Percentiles rank a stretch among this genome's conserved stretches.
These are phyloP conservation scores for Rheum nobile DNA, from an alignment of 148 eudicot species.

Conservation along the genomic window DNA sequence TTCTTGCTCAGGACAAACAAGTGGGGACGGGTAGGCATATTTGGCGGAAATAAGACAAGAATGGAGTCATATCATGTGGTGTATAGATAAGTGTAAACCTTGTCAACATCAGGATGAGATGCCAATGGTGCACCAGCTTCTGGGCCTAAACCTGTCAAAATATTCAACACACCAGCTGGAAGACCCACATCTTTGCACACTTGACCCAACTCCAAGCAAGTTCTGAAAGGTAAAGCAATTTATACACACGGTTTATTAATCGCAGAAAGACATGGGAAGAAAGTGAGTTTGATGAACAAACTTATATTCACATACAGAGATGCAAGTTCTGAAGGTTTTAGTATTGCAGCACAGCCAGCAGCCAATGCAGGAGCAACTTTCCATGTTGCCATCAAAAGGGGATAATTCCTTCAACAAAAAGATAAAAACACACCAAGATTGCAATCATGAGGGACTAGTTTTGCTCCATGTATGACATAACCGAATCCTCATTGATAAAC, in stretches of 20 bases:
- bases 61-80: neutral
- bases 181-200: conserved; percentile 80
- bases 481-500: neutral
- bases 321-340: conserved; percentile 91
- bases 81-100: conserved; percentile 34
- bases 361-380: conserved; percentile 99
- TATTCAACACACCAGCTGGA: conserved; percentile 80
- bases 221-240: conserved; percentile 39
- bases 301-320: conserved; percentile 47
- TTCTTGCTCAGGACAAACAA: neutral
- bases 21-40: neutral
- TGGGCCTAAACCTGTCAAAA: conserved; percentile 81
- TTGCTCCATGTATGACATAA: neutral
- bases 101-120: conserved; percentile 90
- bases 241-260: neutral
- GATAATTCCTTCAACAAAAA: conserved; percentile 67
- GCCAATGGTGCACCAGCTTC: conserved; percentile 97
- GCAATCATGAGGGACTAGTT: neutral
- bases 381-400: conserved; percentile 95
- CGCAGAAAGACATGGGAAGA: neutral
- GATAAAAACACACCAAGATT: neutral
- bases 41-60: neutral
- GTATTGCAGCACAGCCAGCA: conserved; percentile 95
- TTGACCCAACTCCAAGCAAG: conserved; percentile 91
- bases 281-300: neutral